Conservation (phyloP, 164 flowering plant species). For the Kingdonia uniflora region DNA sequence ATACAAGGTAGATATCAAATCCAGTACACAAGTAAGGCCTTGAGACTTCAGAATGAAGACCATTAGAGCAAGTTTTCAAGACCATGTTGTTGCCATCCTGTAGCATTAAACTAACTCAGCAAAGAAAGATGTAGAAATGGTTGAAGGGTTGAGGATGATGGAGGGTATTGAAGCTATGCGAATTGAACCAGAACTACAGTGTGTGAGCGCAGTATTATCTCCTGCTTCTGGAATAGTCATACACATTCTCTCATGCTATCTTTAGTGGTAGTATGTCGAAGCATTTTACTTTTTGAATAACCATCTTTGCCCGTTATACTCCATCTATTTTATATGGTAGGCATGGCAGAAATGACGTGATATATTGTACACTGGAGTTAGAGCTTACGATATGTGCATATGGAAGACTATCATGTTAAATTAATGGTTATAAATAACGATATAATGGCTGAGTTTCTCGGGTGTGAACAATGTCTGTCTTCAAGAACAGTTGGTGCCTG, state of each 20-base stretch:
- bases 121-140: slow-evolving; percentile 16
- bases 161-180: slow-evolving; percentile 63
- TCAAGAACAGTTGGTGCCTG: slow-evolving; percentile 58
- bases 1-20: slow-evolving; percentile 71
- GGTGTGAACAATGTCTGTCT: slow-evolving; percentile 25
- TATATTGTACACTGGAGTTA: too few relatives aligned
- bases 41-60: slow-evolving; percentile 17
- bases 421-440: too few relatives aligned
- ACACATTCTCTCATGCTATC: slow-evolving; percentile 79
- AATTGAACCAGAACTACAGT: slow-evolving; percentile 72
- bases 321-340: too few relatives aligned
- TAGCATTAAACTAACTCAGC: background rate
- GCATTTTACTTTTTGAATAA: slow-evolving; percentile 1
- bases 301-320: too few relatives aligned
- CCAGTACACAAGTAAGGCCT: slow-evolving; percentile 92
- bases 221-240: slow-evolving; percentile 76
- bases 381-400: too few relatives aligned
- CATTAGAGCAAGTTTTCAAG: slow-evolving; percentile 16
- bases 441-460: too few relatives aligned
- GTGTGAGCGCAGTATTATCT: slow-evolving; percentile 64
- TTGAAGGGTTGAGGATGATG: too few relatives aligned
- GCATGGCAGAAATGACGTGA: too few relatives aligned
- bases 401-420: too few relatives aligned
- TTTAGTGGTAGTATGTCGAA: slow-evolving; percentile 48
- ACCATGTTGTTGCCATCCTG: slow-evolving; percentile 25